These are phyloP conservation scores for Mesembryanthemum crystallinum DNA, from an alignment of 148 eudicot species.

Conservation along the genomic window DNA sequence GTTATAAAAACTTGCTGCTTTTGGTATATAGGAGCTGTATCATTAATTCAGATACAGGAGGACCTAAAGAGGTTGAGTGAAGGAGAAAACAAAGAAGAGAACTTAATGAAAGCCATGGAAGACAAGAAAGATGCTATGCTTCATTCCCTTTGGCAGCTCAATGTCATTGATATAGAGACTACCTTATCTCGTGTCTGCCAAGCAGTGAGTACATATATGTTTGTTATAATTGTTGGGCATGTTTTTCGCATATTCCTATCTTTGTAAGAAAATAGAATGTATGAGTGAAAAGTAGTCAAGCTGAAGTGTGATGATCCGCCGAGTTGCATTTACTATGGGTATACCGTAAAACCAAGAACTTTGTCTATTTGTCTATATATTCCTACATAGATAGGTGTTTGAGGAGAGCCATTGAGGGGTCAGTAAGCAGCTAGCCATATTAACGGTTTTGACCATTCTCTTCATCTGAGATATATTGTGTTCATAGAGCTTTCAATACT, in stretches of 20 bases:
- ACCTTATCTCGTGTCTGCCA: conserved; percentile 85
- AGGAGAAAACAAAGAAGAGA: conserved; percentile 66
- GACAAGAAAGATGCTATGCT: conserved; percentile 84
- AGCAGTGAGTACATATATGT: conserved; percentile 51
- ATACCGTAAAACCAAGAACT: neutral
- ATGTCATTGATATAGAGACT: conserved; percentile 87
- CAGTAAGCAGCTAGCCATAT: conserved; percentile 2
- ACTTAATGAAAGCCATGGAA: conserved; percentile 59
- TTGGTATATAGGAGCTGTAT: conserved; percentile 60
- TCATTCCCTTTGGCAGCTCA: conserved; percentile 88
- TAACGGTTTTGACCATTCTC: too few species aligned
- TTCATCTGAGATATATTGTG: neutral
- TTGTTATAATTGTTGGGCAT: neutral
- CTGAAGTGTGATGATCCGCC: neutral
- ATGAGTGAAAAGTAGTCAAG: neutral
- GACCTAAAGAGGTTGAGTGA: conserved; percentile 61
- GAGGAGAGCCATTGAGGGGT: conserved; percentile 5
- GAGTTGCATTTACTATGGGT: neutral
- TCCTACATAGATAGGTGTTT: neutral
- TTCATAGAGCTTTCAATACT: neutral
- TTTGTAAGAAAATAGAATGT: neutral
- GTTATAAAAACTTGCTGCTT: neutral
- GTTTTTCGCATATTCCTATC: neutral
- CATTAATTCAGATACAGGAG: conserved; percentile 69
- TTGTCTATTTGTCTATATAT: neutral